Evolutionary conservation across 805 yeast species (phyloP), one percentile per base, ranked within the genome.

Genomic region (Candida sanyiensis): DNA sequence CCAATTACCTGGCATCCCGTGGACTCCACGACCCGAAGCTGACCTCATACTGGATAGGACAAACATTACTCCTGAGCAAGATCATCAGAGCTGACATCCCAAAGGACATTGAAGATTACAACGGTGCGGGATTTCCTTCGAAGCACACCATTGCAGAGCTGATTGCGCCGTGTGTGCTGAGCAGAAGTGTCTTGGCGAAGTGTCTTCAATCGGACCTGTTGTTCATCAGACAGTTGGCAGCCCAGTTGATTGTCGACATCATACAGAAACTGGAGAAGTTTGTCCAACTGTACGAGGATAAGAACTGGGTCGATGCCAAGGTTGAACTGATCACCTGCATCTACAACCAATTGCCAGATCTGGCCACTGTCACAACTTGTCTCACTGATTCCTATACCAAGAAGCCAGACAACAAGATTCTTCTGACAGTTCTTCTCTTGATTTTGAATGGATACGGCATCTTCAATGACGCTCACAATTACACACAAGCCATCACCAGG

Each of bases 31-130:
- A 84, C 44, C 95, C 97, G 0, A 75, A 80, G 35, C 62, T 83
- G 40, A 69, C 90, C 1, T 79, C 90, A 10, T 86, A 83, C 63
- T 89, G 94, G 88, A 67, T 87, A 33, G 83, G 93, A 7, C 82
- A 75, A 59, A 73, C 86, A 1, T 64, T 80, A 19, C 57, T 86
- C 3, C 61, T 80, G 32, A 68, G 79, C 1, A 74, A 76, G 41
- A 67, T 84, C 6, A 67, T 85, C n/a, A 67, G 69, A 21, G 48
- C 79, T 3, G 73, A 76, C 1, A 53, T 81, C 7, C 87, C 93
- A 0, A 46, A 44, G 9, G 57, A 60, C 6, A 56, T 67, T 27
- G 31, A 40, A 10, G 45, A 46, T 3, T 53, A 56, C 18, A 53
- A 57, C 37, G 50, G 49, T 4, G 15, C 47, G 11, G 35, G 37